Evolutionary conservation across 495 filamentous ascomycete species (phyloP).

Genomic region (Hypoxylon intermedium): DNA sequence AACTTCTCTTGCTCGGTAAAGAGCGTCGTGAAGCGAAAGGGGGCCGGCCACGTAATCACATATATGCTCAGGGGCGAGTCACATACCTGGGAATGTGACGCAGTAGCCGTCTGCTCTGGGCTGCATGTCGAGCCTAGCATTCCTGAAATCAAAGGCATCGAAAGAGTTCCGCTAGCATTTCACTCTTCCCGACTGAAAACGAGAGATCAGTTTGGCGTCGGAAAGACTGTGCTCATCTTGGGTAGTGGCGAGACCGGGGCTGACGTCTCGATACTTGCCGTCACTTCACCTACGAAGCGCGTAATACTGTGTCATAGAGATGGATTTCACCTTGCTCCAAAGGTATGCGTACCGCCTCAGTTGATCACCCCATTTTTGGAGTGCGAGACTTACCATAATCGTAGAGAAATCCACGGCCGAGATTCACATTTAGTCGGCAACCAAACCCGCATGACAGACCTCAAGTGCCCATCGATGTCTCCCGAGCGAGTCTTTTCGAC

Average conservation of each 20-base stretch:
- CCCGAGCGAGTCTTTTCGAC: conserved; percentile 55
- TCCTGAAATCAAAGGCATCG: conserved; percentile 45
- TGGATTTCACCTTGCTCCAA: conserved; percentile 48
- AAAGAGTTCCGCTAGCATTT: conserved; percentile 42
- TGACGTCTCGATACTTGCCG: conserved; percentile 49
- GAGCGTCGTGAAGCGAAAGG: conserved; percentile 18
- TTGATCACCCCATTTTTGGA: conserved; percentile 6
- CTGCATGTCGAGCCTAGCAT: conserved; percentile 48
- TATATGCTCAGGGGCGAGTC: conserved; percentile 21
- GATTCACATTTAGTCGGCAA: conserved; percentile 18
- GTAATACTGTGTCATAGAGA: conserved; percentile 51
- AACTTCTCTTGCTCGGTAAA: conserved; percentile 41
- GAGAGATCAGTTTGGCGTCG: conserved; percentile 44
- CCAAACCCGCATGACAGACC: conserved; percentile 31
- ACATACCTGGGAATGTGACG: conserved; percentile 44
- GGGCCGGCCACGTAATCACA: conserved; percentile 32
- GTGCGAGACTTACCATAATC: conserved; percentile 2
- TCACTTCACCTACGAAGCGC: conserved; percentile 46
- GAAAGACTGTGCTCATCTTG: conserved; percentile 46
- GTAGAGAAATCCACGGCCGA: conserved; percentile 38
- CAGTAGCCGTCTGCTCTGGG: conserved; percentile 49
- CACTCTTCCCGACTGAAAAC: conserved; percentile 50
- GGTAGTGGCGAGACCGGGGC: conserved; percentile 50
- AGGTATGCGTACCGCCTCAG: conserved; percentile 26
- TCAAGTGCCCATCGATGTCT: conserved; percentile 53